Conservation (phyloP, 495 filamentous ascomycete genomes). For the Aspergillus bridgeri region DNA sequence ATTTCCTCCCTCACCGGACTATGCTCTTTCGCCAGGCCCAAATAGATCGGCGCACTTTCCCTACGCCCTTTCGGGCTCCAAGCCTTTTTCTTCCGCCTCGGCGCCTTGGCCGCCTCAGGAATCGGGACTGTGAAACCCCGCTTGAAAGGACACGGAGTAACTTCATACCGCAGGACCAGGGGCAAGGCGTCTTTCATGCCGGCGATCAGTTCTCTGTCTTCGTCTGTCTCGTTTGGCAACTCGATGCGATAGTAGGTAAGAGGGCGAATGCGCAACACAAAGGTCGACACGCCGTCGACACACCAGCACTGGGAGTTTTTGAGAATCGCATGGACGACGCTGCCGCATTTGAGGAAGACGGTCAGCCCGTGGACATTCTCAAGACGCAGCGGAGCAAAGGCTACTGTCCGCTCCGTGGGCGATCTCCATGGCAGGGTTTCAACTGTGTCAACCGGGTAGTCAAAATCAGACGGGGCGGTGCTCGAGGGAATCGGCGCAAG, state of each 20-base stretch:
- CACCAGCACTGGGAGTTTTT: constrained; percentile 91
- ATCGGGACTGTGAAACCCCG: constrained; percentile 70
- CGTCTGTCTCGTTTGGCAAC: constrained; percentile 58
- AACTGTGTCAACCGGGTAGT: constrained; percentile 42
- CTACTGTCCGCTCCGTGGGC: constrained; percentile 74
- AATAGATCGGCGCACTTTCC: constrained; percentile 30
- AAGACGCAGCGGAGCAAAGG: constrained; percentile 72
- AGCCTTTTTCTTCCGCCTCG: constrained; percentile 57
- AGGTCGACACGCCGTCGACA: constrained; percentile 78
- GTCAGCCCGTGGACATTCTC: constrained; percentile 78
- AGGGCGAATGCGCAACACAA: constrained; percentile 73
- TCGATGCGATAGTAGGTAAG: constrained; percentile 89
- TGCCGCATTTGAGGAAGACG: constrained; percentile 79
- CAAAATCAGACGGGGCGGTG: constrained; percentile 43
- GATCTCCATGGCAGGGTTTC: constrained; percentile 69
- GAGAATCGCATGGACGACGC: constrained; percentile 75
- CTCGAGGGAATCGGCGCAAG: constrained; percentile 41
- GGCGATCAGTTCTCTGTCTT: constrained; percentile 57
- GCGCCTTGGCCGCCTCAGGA: constrained; percentile 64
- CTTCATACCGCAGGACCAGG: constrained; percentile 76
- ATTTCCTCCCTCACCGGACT: constrained; percentile 15
- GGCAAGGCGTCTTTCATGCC: constrained; percentile 66
- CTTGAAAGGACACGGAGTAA: constrained; percentile 81
- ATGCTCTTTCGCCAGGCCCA: constrained; percentile 11
- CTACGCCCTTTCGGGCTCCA: constrained; percentile 63